A percentile compares a stretch with the other conserved stretches of the same genome.
Conservation (phyloP, 179 eudicot genomes). For the Sideroxylon spinosum region DNA sequence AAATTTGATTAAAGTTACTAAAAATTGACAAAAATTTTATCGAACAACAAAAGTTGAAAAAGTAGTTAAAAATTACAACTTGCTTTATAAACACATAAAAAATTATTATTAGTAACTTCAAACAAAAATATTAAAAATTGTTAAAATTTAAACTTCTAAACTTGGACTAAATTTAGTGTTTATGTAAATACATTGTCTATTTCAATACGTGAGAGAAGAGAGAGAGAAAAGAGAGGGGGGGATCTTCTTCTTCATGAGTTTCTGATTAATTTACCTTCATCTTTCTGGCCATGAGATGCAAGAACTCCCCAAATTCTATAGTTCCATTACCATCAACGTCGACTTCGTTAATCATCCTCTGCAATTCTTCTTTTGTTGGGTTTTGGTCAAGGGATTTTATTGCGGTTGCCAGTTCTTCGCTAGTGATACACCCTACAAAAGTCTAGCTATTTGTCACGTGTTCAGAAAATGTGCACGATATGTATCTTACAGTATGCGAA, state of each 20-base stretch:
- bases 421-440: constrained; percentile 4
- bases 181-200: no score
- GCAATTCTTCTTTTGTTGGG: constrained; percentile 14
- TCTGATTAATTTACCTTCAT: constrained; percentile 1
- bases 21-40: no score
- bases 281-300: constrained; percentile 13
- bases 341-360: constrained; percentile 14
- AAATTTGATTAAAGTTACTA: no score
- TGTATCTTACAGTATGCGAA: no score
- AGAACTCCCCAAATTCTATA: constrained; percentile 9
- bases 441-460: not conserved
- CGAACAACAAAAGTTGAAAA: no score
- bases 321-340: constrained; percentile 15
- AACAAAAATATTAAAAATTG: no score
- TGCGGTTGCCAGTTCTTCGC: constrained; percentile 1
- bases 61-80: no score
- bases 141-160: no score
- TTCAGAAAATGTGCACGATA: no score
- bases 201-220: not conserved
- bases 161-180: no score
- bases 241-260: not conserved
- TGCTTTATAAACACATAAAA: no score
- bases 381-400: constrained; percentile 8
- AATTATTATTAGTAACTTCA: no score
- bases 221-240: not conserved